Conservation (phyloP, 257 asterid genomes). For the Leptodermis oblonga region DNA sequence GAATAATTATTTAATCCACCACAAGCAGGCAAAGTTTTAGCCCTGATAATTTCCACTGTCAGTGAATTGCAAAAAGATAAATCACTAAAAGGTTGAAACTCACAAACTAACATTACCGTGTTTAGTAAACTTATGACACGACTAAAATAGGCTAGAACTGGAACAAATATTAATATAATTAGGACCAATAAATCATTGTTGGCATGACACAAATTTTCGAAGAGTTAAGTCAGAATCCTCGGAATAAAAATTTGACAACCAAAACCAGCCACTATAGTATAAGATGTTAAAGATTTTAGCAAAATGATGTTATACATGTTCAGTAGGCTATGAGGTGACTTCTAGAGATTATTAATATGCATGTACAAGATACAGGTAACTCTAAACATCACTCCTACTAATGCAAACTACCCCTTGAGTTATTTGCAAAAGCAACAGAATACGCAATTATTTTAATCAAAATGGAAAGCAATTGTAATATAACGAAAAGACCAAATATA, state of each 20-base stretch:
- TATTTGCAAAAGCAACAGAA: not conserved
- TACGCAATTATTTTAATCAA: not conserved
- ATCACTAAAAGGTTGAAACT: not conserved
- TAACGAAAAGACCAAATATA: not conserved
- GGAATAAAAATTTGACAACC: not conserved
- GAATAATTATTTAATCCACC: constrained; percentile 40
- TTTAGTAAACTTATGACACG: not conserved
- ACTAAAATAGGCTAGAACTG: not conserved
- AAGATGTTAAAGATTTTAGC: not conserved
- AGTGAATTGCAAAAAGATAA: constrained; percentile 18
- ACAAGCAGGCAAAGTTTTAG: constrained; percentile 31
- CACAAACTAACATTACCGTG: not conserved
- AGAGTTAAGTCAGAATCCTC: not conserved
- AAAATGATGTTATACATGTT: too few species aligned
- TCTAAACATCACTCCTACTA: not conserved
- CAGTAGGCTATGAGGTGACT: not conserved
- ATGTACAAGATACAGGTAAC: not conserved
- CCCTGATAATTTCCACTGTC: constrained; percentile 50
- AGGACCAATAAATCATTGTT: not conserved
- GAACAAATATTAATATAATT: not conserved
- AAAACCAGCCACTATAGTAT: not conserved
- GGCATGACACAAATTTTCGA: not conserved
- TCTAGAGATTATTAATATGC: not conserved
- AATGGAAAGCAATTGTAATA: not conserved
- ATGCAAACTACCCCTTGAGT: not conserved